Evolutionary conservation across 2,329 filamentous ascomycete genomes (phyloP).

Genomic region (Aureobasidium mangrovei): DNA sequence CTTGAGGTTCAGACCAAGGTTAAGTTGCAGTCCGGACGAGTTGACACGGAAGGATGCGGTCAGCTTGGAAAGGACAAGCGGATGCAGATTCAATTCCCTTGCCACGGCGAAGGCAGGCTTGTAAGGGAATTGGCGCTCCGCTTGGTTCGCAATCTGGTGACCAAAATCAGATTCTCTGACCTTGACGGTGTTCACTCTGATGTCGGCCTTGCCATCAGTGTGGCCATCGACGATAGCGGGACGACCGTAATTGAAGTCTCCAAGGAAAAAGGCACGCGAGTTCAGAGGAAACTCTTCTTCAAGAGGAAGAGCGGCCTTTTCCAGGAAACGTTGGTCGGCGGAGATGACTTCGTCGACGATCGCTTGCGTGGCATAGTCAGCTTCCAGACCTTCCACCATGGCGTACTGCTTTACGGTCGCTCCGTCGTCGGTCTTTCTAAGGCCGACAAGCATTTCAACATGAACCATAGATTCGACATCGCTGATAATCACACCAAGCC

Average conservation of each 20-base stretch:
- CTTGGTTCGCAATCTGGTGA: conserved; percentile 58
- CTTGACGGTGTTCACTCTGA: conserved; percentile 65
- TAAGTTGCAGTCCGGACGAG: conserved; percentile 73
- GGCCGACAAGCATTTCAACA: conserved; percentile 86
- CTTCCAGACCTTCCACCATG: conserved; percentile 73
- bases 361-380: conserved; percentile 82
- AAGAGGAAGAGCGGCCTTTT: conserved; percentile 77
- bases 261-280: conserved; percentile 83
- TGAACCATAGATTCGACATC: conserved; percentile 81
- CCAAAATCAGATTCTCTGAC: conserved; percentile 75
- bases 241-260: conserved; percentile 84
- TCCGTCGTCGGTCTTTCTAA: conserved; percentile 83
- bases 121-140: conserved; percentile 66
- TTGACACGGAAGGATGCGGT: conserved; percentile 87
- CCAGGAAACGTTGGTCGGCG: conserved; percentile 86
- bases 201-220: conserved; percentile 62
- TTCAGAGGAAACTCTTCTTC: conserved; percentile 83
- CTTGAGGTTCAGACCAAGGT: conserved; percentile 90
- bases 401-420: conserved; percentile 90
- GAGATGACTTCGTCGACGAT: conserved; percentile 85
- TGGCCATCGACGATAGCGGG: conserved; percentile 78
- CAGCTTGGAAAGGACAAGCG: conserved; percentile 86
- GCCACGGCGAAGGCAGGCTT: conserved; percentile 84
- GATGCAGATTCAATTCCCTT: conserved; percentile 69
- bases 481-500: conserved; percentile 79